Evolutionary conservation across 192 early-diverging fungal species (phyloP), one percentile per base, ranked within the genome.

Genomic region (Backusella luteola): DNA sequence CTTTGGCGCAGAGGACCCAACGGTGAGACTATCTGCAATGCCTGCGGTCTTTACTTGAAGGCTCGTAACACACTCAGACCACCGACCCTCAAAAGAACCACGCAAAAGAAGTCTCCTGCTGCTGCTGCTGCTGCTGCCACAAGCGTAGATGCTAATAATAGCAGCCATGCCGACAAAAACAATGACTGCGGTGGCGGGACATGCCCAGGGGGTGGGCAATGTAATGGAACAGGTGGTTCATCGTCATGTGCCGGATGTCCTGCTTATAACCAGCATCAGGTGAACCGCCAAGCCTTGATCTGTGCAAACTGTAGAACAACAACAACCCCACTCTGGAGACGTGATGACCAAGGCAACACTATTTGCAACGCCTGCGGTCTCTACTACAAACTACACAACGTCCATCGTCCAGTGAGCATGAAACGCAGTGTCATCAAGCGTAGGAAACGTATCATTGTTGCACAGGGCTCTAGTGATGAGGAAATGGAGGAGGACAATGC

Each of bases 21-120:
- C 56, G 98, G 97, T 71, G 92, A 95, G 68, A 92, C 95, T 19
- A 93, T 99, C 53, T 99, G 98, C 81, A 99, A 99, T 74, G 97
- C 97, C 1, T 99, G 98, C 84, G 98, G 88, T n/a, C 80, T 89
- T 29, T 89, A 89, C 56, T 75, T 80, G 69, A 89, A 88, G 68
- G 87, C 87, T 49, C 78, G 85, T 17, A 88, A 88, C 41, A 79
- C 85, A 29, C 78, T 82, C 35, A 74, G 87, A 59, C 87, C 87
- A 52, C 82, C 76, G 21, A 87, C 83, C 69, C 81, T 88, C 9
- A 89, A 89, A 59, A 82, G 86, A 35, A 53, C 49, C 4, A 78
- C 84, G 59, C 69, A 71, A 32, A 38, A 63, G 23, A 73, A 73
- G 29, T 74, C 84, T 29, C 86, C 84, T 32, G 82, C 79, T 36